A percentile compares a stretch with the other conserved stretches of the same genome.
phyloP scores from a whole-genome alignment of 768 basidiomycete genomes.

The Trametes cubensis region DNA sequence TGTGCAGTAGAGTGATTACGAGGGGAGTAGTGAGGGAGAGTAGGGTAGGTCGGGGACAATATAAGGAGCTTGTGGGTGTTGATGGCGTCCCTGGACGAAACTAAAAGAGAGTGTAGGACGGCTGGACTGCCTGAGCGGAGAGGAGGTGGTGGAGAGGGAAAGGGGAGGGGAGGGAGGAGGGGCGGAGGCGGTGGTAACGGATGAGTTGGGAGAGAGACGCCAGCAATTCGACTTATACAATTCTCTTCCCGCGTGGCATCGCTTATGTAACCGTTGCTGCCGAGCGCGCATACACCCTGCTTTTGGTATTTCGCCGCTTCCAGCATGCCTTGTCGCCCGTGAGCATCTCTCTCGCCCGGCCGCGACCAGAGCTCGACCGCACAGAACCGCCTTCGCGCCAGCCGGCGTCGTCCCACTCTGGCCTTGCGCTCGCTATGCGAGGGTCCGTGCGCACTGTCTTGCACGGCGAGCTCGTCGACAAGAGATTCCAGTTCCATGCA shows the following conservation, averaged over 20 bases:
- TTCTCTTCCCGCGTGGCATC: conserved; percentile 4
- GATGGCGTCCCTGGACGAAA: conserved; percentile 8
- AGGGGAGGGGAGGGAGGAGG: conserved; percentile 5
- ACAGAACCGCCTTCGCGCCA: not conserved
- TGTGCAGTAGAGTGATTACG: conserved; percentile 13
- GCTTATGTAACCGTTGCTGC: conserved; percentile 15
- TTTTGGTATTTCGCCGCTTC: not conserved
- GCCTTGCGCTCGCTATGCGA: not conserved
- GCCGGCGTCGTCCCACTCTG: conserved; percentile 9
- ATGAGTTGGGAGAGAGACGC: conserved; percentile 9
- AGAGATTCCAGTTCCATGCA: no score
- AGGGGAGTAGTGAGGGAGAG: conserved; percentile 1
- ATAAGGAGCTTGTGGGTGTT: not conserved
- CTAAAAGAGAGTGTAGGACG: conserved; percentile 29
- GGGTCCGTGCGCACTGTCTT: conserved; percentile 3
- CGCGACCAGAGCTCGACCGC: conserved; percentile 20
- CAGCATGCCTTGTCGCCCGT: not conserved
- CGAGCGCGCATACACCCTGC: conserved; percentile 1
- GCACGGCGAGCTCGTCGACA: not conserved
- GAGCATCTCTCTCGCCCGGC: conserved; percentile 12
- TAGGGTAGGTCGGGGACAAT: not conserved
- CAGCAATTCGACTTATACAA: conserved; percentile 16
- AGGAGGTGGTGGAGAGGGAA: conserved; percentile 15
- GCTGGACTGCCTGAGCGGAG: not conserved
- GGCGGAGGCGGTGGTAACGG: conserved; percentile 12